Evolutionary conservation across 177 flowering plant species (phyloP).

Genomic region (Vitis hybrid): DNA sequence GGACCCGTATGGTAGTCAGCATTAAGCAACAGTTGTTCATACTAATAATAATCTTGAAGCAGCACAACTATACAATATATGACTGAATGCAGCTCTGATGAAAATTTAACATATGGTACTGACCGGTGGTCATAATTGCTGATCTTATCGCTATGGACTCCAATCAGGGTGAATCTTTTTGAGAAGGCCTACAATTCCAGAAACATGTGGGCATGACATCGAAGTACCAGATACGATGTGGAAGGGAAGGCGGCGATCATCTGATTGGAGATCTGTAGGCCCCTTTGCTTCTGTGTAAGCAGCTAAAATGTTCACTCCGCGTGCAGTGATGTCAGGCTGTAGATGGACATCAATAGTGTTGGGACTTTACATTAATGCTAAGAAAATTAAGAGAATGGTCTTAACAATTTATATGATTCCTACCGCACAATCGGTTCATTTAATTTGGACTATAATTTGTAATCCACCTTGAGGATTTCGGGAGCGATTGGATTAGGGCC

Average conservation of each 20-base stretch:
- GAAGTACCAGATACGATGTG: conserved; percentile 7
- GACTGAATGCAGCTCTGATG: neutral
- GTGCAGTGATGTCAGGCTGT: neutral
- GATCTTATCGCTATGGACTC: neutral
- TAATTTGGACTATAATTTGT: neutral
- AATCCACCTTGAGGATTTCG: conserved; percentile 22
- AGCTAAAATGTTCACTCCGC: too few species aligned
- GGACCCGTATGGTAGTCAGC: too few species aligned
- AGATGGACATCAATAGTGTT: too few species aligned
- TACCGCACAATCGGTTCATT: too few species aligned
- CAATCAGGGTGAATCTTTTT: conserved; percentile 3
- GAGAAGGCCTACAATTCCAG: conserved; percentile 15
- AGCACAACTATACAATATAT: too few species aligned
- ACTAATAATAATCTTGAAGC: too few species aligned
- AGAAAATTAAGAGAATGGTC: too few species aligned
- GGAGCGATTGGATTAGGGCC: conserved; percentile 23
- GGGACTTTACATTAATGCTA: too few species aligned
- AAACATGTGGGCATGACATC: conserved; percentile 14
- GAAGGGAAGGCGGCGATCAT: neutral
- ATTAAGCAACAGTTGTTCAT: neutral
- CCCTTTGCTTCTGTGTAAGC: neutral
- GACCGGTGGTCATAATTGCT: neutral
- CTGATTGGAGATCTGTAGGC: neutral
- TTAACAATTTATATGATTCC: too few species aligned
- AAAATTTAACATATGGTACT: neutral